A percentile compares a stretch with the other conserved stretches of the same genome.
phyloP scores from a whole-genome alignment of 2,329 filamentous ascomycete genomes.

The Colletotrichum sp. region DNA sequence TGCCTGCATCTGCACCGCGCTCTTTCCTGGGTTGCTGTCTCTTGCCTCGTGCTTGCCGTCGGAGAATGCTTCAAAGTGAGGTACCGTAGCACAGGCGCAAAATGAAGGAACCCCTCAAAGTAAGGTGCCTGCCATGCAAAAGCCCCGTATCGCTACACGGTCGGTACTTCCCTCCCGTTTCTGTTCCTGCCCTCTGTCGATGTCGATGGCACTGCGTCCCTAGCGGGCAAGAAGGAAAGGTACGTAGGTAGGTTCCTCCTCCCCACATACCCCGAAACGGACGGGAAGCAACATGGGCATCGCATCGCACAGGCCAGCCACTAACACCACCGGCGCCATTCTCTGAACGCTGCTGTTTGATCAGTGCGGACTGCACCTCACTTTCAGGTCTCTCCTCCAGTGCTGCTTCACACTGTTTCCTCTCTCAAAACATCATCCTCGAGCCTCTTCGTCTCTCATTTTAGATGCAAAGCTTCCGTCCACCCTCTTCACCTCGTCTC shows the following conservation, averaged over 20 bases:
- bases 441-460: background rate
- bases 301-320: slow-evolving; percentile 1
- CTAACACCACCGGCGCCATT: background rate
- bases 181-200: background rate
- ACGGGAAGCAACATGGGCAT: slow-evolving; percentile 8
- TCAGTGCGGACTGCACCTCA: background rate
- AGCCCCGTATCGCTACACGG: background rate
- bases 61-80: background rate
- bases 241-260: background rate
- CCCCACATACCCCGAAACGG: slow-evolving; percentile 18
- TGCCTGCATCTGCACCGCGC: background rate
- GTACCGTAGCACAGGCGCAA: background rate
- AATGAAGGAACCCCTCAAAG: background rate
- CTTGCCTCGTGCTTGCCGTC: background rate
- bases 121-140: background rate
- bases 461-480: background rate
- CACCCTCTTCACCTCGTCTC: background rate
- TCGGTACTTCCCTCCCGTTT: background rate
- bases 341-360: background rate
- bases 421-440: background rate
- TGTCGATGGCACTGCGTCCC: background rate
- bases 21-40: background rate
- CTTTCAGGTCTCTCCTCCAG: background rate
- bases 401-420: background rate
- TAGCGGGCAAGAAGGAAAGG: background rate